Conservation (phyloP, 495 filamentous ascomycete species). For the Penicillium soppii region DNA sequence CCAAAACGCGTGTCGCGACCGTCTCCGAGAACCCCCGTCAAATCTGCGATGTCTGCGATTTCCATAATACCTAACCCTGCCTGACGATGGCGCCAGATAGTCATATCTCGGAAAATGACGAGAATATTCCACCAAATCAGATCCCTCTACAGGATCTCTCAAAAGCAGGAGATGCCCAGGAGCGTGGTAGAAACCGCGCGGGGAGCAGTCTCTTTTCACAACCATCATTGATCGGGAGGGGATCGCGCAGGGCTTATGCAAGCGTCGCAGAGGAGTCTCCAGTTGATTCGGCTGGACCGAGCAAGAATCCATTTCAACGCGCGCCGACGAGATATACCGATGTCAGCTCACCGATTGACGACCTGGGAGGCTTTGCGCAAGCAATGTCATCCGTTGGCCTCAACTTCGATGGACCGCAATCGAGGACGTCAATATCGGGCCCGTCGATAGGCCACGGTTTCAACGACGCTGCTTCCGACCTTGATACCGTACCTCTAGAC, state of each 20-base stretch:
- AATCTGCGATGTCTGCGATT: conserved; percentile 45
- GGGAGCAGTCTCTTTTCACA: conserved; percentile 36
- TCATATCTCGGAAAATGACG: conserved; percentile 47
- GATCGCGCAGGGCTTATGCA: conserved; percentile 44
- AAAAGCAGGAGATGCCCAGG: conserved; percentile 42
- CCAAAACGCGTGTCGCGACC: conserved; percentile 12
- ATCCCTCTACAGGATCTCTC: conserved; percentile 85
- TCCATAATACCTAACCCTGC: conserved; percentile 38
- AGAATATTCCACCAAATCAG: conserved; percentile 52
- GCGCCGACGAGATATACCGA: conserved; percentile 25
- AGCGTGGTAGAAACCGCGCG: conserved; percentile 29
- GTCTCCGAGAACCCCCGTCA: conserved; percentile 10
- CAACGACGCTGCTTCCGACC: conserved; percentile 29
- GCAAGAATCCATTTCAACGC: conserved; percentile 28
- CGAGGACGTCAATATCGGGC: conserved; percentile 17
- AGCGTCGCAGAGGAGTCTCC: conserved; percentile 56
- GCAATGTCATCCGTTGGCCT: conserved; percentile 62
- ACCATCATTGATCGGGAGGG: conserved; percentile 36
- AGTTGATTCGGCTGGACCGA: conserved; percentile 25
- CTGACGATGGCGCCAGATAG: conserved; percentile 62
- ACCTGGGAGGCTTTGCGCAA: conserved; percentile 53
- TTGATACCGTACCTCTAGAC: conserved; percentile 34
- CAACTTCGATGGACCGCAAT: conserved; percentile 45
- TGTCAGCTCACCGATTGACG: conserved; percentile 44
- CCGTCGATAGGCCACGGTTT: conserved; percentile 20